phyloP scores from a whole-genome alignment of 768 basidiomycete species.

The Leccinum longicurvipes region DNA sequence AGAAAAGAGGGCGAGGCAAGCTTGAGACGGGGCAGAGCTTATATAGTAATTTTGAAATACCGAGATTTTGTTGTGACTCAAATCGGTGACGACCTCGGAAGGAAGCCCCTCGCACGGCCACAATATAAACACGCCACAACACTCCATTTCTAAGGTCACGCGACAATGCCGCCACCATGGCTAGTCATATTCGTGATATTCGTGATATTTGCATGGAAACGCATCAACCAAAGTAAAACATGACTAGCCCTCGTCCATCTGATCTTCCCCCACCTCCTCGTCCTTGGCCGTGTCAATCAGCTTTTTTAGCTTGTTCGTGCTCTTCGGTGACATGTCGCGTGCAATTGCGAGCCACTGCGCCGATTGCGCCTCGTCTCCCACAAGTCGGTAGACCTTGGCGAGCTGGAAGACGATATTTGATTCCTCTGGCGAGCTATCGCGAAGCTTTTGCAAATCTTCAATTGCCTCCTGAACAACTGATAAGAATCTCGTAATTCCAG shows the following conservation, averaged over 20 bases:
- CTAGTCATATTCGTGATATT: not conserved
- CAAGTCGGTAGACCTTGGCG: constrained; percentile 82
- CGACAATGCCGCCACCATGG: constrained; percentile 20
- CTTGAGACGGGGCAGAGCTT: constrained; percentile 29
- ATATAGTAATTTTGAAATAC: constrained; percentile 43
- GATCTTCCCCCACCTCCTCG: constrained; percentile 50
- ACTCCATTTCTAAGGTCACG: constrained; percentile 23
- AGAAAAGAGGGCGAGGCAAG: constrained; percentile 21
- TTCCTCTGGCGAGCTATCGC: constrained; percentile 86
- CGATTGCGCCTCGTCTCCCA: constrained; percentile 75
- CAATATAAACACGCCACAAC: constrained; percentile 21
- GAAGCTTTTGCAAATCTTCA: constrained; percentile 74
- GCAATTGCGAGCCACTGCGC: constrained; percentile 86
- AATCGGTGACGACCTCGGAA: constrained; percentile 28
- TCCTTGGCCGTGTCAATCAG: constrained; percentile 70
- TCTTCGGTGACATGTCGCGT: constrained; percentile 92
- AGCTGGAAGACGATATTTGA: constrained; percentile 96
- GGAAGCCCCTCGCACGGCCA: constrained; percentile 31
- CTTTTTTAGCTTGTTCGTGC: constrained; percentile 77
- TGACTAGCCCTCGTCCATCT: constrained; percentile 65
- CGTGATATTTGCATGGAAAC: not conserved
- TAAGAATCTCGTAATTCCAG: constrained; percentile 18
- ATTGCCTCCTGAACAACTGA: constrained; percentile 62
- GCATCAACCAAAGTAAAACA: constrained; percentile 4
- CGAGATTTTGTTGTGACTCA: constrained; percentile 34